Base-by-base conservation (phyloP, 305 asterid genomes). In the Fraxinus greggii region DNA sequence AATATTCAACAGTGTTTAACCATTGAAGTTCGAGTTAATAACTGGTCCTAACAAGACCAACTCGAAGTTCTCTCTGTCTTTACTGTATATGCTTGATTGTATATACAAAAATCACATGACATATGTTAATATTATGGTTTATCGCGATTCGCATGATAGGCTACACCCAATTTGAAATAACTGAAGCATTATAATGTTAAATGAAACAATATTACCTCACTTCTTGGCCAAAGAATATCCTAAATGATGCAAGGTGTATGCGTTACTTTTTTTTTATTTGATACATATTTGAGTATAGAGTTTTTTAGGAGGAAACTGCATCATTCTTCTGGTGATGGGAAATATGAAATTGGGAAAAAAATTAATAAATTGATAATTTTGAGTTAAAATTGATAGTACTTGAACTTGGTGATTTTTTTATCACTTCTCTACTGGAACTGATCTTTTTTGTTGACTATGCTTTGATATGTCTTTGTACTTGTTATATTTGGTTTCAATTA, bases 401-500 rank as follows among this genome's bases (percentile, higher is more conserved):
- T 59, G 59, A 24, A 12, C 48, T 29, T 70, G 72, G 45, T 75
- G 35, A 31, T 45, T 69, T 38, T 75, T 80, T 67, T 74, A 32
- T 12, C 54, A 33, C 61, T 35, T 79, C 28, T 78, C 45, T 63
- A 65, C 23, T 45, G 19, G 13, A 38, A 56, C 81, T 40, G 42
- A 5, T 84, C 69, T 21, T 36, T 77, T 33, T 72, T 38, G 69
- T 79, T 80, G 26, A 48, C 13, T 72, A 75, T 78, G 76, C 28
- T 76, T 73, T 23, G 29, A 9, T 56, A 12, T 84, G 79, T 65
- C 42, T 78, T 59, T 75, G 78, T 36, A 51, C 78, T 76, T 36
- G 56, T 36, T n/a, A 72, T 48, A 51, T 78, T 81, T 45, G 35
- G 83, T 42, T 82, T 77, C 23, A 9, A 32, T 77, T 76, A 63